Evolutionary conservation across 495 filamentous ascomycete genomes (phyloP).

Genomic region (Aspergillus indologenus): DNA sequence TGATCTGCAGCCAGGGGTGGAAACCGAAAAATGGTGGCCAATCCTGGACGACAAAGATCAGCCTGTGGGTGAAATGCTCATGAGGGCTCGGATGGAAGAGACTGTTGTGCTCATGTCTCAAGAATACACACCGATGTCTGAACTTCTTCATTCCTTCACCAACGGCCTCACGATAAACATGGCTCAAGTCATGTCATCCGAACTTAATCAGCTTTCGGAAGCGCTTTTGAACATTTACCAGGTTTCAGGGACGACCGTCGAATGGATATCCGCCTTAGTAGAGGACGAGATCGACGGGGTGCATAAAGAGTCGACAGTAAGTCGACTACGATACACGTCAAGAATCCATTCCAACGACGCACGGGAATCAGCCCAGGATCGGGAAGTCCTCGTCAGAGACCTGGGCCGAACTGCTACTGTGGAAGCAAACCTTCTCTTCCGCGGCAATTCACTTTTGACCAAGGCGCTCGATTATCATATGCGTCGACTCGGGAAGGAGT

Average conservation of each 20-base stretch:
- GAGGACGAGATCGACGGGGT: slow-evolving; percentile 97
- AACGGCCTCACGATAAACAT: slow-evolving; percentile 84
- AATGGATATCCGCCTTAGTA: slow-evolving; percentile 90
- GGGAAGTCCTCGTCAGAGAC: slow-evolving; percentile 60
- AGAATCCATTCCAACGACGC: slow-evolving; percentile 80
- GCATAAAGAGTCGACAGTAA: slow-evolving; percentile 67
- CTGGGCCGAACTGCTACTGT: slow-evolving; percentile 54
- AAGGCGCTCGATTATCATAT: slow-evolving; percentile 94
- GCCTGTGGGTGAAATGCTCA: slow-evolving; percentile 78
- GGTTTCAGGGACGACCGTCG: slow-evolving; percentile 79
- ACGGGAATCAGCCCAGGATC: slow-evolving; percentile 57
- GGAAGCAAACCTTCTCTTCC: slow-evolving; percentile 93
- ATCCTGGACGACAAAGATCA: slow-evolving; percentile 71
- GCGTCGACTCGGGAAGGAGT: slow-evolving; percentile 90
- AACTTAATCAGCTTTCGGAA: slow-evolving; percentile 77
- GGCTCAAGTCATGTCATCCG: slow-evolving; percentile 69
- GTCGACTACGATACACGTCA: slow-evolving; percentile 68
- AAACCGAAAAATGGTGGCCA: slow-evolving; percentile 87
- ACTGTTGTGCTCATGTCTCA: slow-evolving; percentile 80
- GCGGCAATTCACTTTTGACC: slow-evolving; percentile 91
- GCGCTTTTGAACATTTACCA: slow-evolving; percentile 92
- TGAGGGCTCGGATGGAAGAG: slow-evolving; percentile 82
- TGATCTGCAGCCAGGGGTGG: slow-evolving; percentile 72
- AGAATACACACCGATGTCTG: slow-evolving; percentile 81
- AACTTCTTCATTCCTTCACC: slow-evolving; percentile 79